These are phyloP conservation scores for Medicago ruthenica DNA, from an alignment of 306 rosid species.

Conservation along the genomic window DNA sequence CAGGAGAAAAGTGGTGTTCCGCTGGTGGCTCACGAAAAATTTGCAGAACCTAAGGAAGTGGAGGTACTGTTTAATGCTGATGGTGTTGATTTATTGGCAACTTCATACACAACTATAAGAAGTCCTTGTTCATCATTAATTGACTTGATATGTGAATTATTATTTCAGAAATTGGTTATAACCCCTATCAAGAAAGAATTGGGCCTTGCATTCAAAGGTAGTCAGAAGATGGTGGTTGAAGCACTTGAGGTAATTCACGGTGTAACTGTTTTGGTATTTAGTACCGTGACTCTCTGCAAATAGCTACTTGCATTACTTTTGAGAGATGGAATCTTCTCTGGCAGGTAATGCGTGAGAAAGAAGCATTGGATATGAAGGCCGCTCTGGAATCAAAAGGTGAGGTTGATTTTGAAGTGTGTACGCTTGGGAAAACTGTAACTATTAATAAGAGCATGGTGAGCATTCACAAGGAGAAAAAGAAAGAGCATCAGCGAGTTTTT, in stretches of 20 bases:
- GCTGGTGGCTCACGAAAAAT: constrained; percentile 81
- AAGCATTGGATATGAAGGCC: constrained; percentile 81
- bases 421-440: constrained; percentile 62
- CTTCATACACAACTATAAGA: constrained; percentile 17
- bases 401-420: constrained; percentile 77
- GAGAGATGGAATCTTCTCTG: constrained; percentile 28
- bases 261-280: constrained; percentile 22
- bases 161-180: constrained; percentile 79
- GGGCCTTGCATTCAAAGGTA: constrained; percentile 87
- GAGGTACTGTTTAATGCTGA: constrained; percentile 58
- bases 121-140: constrained; percentile 26
- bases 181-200: constrained; percentile 79
- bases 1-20: constrained; percentile 85
- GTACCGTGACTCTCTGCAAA: not conserved
- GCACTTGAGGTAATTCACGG: constrained; percentile 78
- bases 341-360: constrained; percentile 87
- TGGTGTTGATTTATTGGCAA: constrained; percentile 24
- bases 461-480: constrained; percentile 82
- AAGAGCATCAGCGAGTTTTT: constrained; percentile 87
- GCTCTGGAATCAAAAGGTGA: constrained; percentile 71
- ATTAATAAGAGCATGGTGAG: constrained; percentile 75
- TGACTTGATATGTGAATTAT: constrained; percentile 43
- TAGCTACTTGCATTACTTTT: constrained; percentile 14
- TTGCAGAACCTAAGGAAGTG: constrained; percentile 87
- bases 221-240: constrained; percentile 79